Base-by-base conservation (phyloP, 2,329 filamentous ascomycete genomes). In the Torrubiella hemipterigena region DNA sequence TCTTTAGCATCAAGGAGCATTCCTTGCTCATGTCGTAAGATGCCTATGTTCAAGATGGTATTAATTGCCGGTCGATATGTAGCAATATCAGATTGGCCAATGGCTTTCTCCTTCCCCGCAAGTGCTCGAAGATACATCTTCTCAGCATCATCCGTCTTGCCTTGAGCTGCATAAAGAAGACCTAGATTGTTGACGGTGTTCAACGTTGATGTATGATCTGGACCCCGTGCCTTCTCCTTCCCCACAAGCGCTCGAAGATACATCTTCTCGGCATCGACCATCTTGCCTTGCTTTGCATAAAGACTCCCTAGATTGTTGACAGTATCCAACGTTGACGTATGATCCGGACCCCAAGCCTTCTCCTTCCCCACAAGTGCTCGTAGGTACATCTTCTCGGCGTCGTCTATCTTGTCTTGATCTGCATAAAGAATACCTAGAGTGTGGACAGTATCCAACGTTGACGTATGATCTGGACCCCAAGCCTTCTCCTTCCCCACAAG, bases 401-500 rank as follows among this genome's bases (percentile, higher is more conserved):
- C n/a, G n/a, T n/a, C n/a, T n/a, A n/a, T n/a, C n/a, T n/a, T n/a
- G n/a, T n/a, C n/a, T n/a, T n/a, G n/a, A n/a, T n/a, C 14, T 0
- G 0, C 2, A 17, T 46, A 52, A 27, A 52, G 36, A n/a, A 3
- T 12, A 5, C 40, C 49, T 29, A 52, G 30, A 6, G 14, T 38
- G 29, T 26, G 23, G 15, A 26, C 9, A 11, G 21, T 18, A 12
- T 30, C 20, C 12, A 30, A 20, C 17, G 18, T 26, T 9, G 25
- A 17, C 17, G 6, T 17, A 16, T 31, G 9, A 14, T 31, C 31
- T 23, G 34, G 35, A 31, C 43, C 41, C 15, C 32, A 17, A 24
- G 30, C 37, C 38, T 42, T 37, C 31, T 47, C 36, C 29, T 39
- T 40, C 13, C 39, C 40, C 32, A 21, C 5, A 17, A 39, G n/a